These are phyloP conservation scores for Prorocentrum cordatum DNA, from an alignment of 169 alveolate species.

Conservation along the genomic window DNA sequence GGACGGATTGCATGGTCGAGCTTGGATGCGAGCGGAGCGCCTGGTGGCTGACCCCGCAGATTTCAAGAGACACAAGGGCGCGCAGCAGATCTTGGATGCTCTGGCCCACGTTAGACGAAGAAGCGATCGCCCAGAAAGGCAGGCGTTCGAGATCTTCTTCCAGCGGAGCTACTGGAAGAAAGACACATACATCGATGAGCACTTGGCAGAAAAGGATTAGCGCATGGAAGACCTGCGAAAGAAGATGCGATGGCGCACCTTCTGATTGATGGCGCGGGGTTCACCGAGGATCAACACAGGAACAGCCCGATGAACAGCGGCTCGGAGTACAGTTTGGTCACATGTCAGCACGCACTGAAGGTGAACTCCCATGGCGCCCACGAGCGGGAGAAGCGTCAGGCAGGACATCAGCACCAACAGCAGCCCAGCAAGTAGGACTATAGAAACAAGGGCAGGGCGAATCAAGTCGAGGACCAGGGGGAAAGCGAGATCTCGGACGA, in stretches of 20 bases:
- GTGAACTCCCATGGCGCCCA: not conserved
- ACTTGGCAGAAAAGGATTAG: not conserved
- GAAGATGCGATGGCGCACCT: not conserved
- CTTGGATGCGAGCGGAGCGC: not conserved
- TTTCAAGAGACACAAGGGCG: not conserved
- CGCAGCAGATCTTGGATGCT: not conserved
- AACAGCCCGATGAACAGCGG: not conserved
- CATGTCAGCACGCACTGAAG: not conserved
- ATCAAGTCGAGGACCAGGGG: too few species aligned
- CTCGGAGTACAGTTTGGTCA: not conserved
- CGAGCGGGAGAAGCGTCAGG: too few species aligned
- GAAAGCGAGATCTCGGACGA: too few species aligned
- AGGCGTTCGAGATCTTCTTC: conserved; percentile 8
- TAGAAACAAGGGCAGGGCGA: too few species aligned
- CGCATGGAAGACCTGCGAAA: not conserved
- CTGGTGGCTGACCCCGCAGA: not conserved
- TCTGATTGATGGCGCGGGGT: not conserved
- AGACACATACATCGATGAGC: not conserved
- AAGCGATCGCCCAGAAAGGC: not conserved
- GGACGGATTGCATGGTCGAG: not conserved
- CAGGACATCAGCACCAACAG: too few species aligned
- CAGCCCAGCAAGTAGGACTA: too few species aligned
- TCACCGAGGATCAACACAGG: not conserved
- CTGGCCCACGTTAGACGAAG: not conserved
- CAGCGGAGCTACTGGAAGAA: not conserved